Evolutionary conservation across 192 early-diverging fungal species (phyloP).

Genomic region (Coemansia sp.): DNA sequence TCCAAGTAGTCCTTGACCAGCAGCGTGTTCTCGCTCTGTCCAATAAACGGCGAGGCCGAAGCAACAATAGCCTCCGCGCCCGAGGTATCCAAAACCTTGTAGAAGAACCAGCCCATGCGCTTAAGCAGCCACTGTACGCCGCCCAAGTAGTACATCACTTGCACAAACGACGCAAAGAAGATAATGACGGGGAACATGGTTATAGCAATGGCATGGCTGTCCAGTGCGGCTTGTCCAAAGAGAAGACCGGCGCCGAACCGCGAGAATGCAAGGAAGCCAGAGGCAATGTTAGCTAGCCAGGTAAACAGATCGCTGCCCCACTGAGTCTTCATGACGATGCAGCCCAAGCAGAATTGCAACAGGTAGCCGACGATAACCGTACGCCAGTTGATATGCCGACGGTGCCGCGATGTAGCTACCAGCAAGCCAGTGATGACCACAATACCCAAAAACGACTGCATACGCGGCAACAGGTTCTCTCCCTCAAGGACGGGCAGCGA

Average conservation of each 20-base stretch:
- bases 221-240: conserved; percentile 50
- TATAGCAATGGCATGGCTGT: conserved; percentile 64
- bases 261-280: conserved; percentile 69
- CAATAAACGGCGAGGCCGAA: conserved; percentile 84
- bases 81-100: conserved; percentile 73
- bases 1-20: conserved; percentile 81
- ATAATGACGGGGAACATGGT: conserved; percentile 82
- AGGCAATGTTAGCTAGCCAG: conserved; percentile 64
- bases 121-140: conserved; percentile 78
- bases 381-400: conserved; percentile 71
- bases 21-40: conserved; percentile 83
- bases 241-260: conserved; percentile 67
- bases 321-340: conserved; percentile 75
- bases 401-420: conserved; percentile 63
- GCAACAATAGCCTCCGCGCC: conserved; percentile 86
- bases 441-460: conserved; percentile 78
- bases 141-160: conserved; percentile 82
- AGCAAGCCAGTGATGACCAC: conserved; percentile 61
- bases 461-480: conserved; percentile 66
- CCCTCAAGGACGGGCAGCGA: conserved; percentile 45
- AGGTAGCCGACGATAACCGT: conserved; percentile 71
- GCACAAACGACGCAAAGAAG: conserved; percentile 87
- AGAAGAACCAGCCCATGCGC: conserved; percentile 68
- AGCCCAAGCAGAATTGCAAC: conserved; percentile 77
- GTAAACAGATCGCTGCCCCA: conserved; percentile 74